phyloP scores from a whole-genome alignment of 805 yeast species.

The Debaryomyces prosopidis region DNA sequence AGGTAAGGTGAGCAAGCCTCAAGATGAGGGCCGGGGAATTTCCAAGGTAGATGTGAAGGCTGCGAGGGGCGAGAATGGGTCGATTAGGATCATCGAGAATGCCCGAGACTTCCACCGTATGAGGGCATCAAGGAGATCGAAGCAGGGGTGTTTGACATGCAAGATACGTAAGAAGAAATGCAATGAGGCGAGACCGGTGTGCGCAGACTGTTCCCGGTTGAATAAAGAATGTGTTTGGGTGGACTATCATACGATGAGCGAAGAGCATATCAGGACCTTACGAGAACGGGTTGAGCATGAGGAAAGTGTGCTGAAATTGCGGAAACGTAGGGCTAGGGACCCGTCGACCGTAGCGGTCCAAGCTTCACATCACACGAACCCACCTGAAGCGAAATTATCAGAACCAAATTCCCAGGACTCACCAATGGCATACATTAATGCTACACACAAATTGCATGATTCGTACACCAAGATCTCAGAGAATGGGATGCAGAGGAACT shows the following conservation, averaged over 20 bases:
- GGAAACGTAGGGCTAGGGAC: constrained; percentile 34
- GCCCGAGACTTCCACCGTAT: constrained; percentile 13
- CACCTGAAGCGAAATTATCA: background rate
- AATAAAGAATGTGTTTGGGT: constrained; percentile 50
- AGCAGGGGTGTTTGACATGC: constrained; percentile 68
- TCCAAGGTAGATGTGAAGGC: no score
- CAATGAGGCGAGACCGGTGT: constrained; percentile 49
- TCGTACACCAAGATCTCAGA: background rate
- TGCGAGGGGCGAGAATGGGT: no score
- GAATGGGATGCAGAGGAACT: background rate
- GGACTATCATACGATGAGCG: constrained; percentile 42
- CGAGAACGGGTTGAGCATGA: constrained; percentile 36
- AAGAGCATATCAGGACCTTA: constrained; percentile 34
- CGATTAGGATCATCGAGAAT: constrained; percentile 9
- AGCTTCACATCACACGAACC: background rate
- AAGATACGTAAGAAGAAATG: constrained; percentile 64
- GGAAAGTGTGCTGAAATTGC: constrained; percentile 42
- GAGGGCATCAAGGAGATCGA: constrained; percentile 39
- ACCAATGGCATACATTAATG: background rate
- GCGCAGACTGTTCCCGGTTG: constrained; percentile 51
- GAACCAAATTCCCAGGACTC: background rate
- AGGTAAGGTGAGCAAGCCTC: background rate
- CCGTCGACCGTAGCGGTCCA: background rate
- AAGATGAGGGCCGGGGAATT: no score
- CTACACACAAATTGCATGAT: background rate